Evolutionary conservation across 2,329 filamentous ascomycete species (phyloP).

Genomic region (Aspergillus novoparasiticus): DNA sequence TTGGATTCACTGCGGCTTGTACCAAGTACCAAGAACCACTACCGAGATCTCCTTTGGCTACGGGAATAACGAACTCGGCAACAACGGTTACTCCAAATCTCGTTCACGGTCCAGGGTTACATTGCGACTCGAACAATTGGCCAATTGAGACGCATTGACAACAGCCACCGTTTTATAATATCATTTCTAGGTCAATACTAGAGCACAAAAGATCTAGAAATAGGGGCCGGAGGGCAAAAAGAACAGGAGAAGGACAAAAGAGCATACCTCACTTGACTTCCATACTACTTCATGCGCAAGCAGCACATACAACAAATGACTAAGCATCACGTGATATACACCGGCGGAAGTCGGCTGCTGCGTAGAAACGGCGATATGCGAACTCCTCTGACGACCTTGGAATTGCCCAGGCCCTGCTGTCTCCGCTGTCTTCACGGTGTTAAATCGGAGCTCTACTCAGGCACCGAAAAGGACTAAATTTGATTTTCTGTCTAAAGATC

Average conservation of each 20-base stretch:
- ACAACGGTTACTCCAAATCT: neutral
- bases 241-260: neutral
- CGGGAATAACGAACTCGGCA: neutral
- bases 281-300: neutral
- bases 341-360: constrained; percentile 26
- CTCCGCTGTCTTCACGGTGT: constrained; percentile 7
- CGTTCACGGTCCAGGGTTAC: neutral
- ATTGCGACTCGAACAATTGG: neutral
- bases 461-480: neutral
- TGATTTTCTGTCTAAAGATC: neutral
- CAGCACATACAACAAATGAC: constrained; percentile 2
- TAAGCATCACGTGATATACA: constrained; percentile 24
- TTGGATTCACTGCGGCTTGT: neutral
- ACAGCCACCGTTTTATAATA: neutral
- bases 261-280: neutral
- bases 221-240: neutral
- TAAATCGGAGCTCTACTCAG: neutral
- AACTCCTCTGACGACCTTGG: constrained; percentile 20
- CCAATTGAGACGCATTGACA: neutral
- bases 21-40: neutral
- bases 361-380: constrained; percentile 18
- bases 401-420: constrained; percentile 16
- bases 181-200: neutral
- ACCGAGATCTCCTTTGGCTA: neutral
- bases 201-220: neutral